phyloP scores from a whole-genome alignment of 2,329 filamentous ascomycete genomes.

The Xylariales sp. region DNA sequence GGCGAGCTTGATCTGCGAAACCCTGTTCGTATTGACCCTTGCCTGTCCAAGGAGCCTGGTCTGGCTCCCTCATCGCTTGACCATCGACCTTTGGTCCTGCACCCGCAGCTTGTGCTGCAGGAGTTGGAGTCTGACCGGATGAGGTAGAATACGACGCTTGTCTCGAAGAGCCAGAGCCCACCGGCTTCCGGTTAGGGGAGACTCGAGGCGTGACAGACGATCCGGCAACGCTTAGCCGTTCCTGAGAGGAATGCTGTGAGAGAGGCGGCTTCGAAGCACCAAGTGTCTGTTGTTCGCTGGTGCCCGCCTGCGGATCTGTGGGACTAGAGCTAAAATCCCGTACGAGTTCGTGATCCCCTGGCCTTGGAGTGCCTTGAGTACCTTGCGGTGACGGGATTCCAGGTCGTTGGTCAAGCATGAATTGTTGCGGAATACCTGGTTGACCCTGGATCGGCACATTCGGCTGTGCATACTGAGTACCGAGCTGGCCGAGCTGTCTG shows the following conservation, averaged over 20 bases:
- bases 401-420: constrained; percentile 11
- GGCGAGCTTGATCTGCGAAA: too few relatives aligned
- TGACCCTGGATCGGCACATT: constrained; percentile 3
- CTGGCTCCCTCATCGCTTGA: too few relatives aligned
- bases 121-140: too few relatives aligned
- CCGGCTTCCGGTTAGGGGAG: constrained; percentile 25
- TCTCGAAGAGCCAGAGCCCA: constrained; percentile 21
- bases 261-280: constrained; percentile 11
- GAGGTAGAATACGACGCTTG: constrained; percentile 15
- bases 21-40: too few relatives aligned
- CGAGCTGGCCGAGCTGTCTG: neutral
- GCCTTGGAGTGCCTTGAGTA: constrained; percentile 14
- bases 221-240: constrained; percentile 13
- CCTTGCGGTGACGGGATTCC: constrained; percentile 16
- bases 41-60: too few relatives aligned
- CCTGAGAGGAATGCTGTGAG: constrained; percentile 17
- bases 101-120: too few relatives aligned
- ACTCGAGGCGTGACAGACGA: constrained; percentile 12
- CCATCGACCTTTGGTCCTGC: too few relatives aligned
- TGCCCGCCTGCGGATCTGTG: constrained; percentile 3
- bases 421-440: constrained; percentile 3
- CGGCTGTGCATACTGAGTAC: neutral
- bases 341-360: constrained; percentile 2
- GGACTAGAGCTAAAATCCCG: constrained; percentile 9
- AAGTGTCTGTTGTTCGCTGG: constrained; percentile 7